Evolutionary conservation across 73 alveolate genomes (phyloP), one percentile per base, ranked within the genome.

Genomic region (Stentor roeselii): DNA sequence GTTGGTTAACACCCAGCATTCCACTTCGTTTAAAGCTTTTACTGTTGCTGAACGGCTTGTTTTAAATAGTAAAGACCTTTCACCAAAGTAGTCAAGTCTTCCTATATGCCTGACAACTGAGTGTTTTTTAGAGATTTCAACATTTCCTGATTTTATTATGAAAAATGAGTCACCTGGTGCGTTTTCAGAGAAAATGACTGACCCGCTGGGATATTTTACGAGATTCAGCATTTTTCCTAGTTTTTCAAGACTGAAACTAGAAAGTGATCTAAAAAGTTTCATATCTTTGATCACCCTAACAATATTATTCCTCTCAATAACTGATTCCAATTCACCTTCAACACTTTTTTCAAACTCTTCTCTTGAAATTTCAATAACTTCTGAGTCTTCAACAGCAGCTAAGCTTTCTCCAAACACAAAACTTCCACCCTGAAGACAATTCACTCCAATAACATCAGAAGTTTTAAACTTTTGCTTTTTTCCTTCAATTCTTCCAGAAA

Each of bases 81-180:
- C 84, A 2, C 84, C 84, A 76, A 76, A 76, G 39, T 76, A 76
- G 3, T 76, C 84, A 2, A 36, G 14, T 76, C 39, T 15, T 6
- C 39, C 15, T 0, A 76, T 21, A 15, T 15, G 32, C 75, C 74
- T 15, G 2, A 39, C 1, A 15, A 21, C 35, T 21, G 27, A 27
- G 15, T 6, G 82, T 36, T 76, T 76, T 41, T 35, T 41, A n/a
- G 14, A 21, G 21, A 76, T 35, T 14, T 15, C 31, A 36, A 76
- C 84, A 1, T 39, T 39, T 34, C 84, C 84, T 76, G 34, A 41
- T 34, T 76, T 76, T 34, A 76, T 39, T 0, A 76, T 76, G 39
- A 27, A 76, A 37, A 76, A n/a, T 2, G n/a, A 27, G 84, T 76
- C 84, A 21, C 75, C 84, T n/a, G 60, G 27, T 21, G n/a, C n/a